A percentile compares a stretch with the other conserved stretches of the same genome.
These are phyloP conservation scores for Cercospora sp. DNA, from an alignment of 2,329 filamentous ascomycete species.

Conservation along the genomic window DNA sequence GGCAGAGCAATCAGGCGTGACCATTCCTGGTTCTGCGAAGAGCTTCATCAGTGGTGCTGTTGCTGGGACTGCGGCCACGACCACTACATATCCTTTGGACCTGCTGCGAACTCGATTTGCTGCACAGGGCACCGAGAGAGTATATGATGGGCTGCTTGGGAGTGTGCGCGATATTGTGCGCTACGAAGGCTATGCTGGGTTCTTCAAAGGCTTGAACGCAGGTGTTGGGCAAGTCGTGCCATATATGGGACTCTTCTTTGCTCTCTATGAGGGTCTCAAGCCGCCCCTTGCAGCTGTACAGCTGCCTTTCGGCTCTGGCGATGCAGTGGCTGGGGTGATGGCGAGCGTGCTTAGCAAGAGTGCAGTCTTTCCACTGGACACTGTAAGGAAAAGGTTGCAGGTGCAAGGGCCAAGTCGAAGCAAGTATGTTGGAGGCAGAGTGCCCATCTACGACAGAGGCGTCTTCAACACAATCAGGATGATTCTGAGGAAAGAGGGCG, in stretches of 20 bases:
- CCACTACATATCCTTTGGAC: slow-evolving; percentile 86
- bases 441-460: slow-evolving; percentile 74
- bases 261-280: slow-evolving; percentile 75
- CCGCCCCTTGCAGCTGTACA: slow-evolving; percentile 49
- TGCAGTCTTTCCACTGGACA: slow-evolving; percentile 85
- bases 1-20: slow-evolving; percentile 48
- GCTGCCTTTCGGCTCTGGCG: slow-evolving; percentile 66
- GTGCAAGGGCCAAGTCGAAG: slow-evolving; percentile 85
- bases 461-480: slow-evolving; percentile 64
- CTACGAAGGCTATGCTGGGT: slow-evolving; percentile 74
- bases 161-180: slow-evolving; percentile 71
- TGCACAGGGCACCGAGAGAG: slow-evolving; percentile 77
- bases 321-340: slow-evolving; percentile 77
- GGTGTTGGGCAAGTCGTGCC: slow-evolving; percentile 86
- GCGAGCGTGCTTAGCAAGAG: slow-evolving; percentile 85
- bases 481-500: slow-evolving; percentile 72
- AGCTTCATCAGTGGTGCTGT: slow-evolving; percentile 81
- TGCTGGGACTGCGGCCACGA: slow-evolving; percentile 80
- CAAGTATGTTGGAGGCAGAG: slow-evolving; percentile 73
- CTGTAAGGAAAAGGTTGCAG: slow-evolving; percentile 89
- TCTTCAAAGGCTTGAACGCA: slow-evolving; percentile 83
- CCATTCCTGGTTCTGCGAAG: slow-evolving; percentile 66
- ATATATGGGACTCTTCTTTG: slow-evolving; percentile 97
- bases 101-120: slow-evolving; percentile 91
- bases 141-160: slow-evolving; percentile 71